phyloP scores from a whole-genome alignment of 345 rosid genomes.

The Citropsis articulata region DNA sequence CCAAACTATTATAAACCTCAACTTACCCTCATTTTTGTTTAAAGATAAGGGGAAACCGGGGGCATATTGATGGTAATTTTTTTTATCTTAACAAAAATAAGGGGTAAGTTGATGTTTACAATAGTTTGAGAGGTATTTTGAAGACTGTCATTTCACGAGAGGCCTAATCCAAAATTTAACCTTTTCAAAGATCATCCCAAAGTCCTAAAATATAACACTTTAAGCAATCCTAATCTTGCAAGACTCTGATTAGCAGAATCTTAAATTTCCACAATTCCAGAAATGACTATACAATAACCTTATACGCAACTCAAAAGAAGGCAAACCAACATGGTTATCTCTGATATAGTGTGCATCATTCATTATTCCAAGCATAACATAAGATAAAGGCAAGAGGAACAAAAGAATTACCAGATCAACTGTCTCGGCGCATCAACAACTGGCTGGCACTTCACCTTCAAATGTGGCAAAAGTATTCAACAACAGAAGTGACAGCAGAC shows the following conservation, averaged over 20 bases:
- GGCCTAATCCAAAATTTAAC: too few relatives aligned
- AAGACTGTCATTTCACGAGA: too few relatives aligned
- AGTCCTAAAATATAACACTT: not conserved
- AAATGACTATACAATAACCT: not conserved
- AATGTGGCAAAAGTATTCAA: conserved; percentile 15
- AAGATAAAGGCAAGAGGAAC: conserved; percentile 11
- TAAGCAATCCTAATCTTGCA: not conserved
- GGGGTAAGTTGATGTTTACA: too few relatives aligned
- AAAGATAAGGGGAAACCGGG: too few relatives aligned
- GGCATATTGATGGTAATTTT: too few relatives aligned
- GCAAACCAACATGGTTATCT: not conserved
- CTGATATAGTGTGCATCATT: not conserved
- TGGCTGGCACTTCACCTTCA: conserved; percentile 95
- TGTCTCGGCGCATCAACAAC: conserved; percentile 50
- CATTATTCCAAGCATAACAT: not conserved
- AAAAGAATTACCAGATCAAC: conserved; percentile 61
- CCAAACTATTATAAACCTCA: too few relatives aligned
- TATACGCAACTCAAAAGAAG: not conserved
- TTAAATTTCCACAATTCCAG: not conserved
- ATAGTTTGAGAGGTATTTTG: too few relatives aligned
- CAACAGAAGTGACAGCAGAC: not conserved
- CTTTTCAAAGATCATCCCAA: not conserved
- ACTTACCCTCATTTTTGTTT: too few relatives aligned
- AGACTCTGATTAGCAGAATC: not conserved
- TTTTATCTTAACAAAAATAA: too few relatives aligned